Evolutionary conservation across 805 yeast species (phyloP).

Genomic region (Suhomyces xylopsoci): DNA sequence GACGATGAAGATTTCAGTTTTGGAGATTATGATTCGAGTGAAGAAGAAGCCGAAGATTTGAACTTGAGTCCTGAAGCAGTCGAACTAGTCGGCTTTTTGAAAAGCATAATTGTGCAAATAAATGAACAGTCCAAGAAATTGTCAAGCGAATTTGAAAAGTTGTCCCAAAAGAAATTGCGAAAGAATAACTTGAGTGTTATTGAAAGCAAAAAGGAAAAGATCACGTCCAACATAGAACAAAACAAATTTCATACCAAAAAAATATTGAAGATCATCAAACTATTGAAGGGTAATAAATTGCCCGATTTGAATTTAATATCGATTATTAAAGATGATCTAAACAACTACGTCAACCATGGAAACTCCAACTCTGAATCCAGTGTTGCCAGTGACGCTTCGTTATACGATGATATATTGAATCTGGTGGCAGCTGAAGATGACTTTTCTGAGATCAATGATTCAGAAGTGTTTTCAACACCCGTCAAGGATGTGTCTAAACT

Average conservation of each 20-base stretch:
- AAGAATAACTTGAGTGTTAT: constrained; percentile 34
- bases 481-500: constrained; percentile 3
- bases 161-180: constrained; percentile 36
- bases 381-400: constrained; percentile 34
- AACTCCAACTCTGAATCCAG: constrained; percentile 33
- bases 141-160: constrained; percentile 40
- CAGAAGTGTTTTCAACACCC: constrained; percentile 10
- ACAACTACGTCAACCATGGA: constrained; percentile 30
- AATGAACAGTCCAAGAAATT: constrained; percentile 33
- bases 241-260: constrained; percentile 39
- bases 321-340: constrained; percentile 40
- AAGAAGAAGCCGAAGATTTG: constrained; percentile 13
- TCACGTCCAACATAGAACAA: constrained; percentile 27
- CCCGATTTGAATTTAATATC: constrained; percentile 28
- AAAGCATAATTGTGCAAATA: constrained; percentile 29
- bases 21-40: constrained; percentile 10
- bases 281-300: constrained; percentile 25
- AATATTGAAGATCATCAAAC: constrained; percentile 28
- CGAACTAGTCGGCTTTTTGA: constrained; percentile 33
- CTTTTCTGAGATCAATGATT: constrained; percentile 10
- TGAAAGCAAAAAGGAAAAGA: constrained; percentile 41
- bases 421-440: constrained; percentile 13
- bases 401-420: constrained; percentile 41
- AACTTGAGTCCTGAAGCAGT: constrained; percentile 30
- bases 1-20: constrained; percentile 14